phyloP scores from a whole-genome alignment of 2,329 filamentous ascomycete genomes.

The Exutisphaerella laricina region DNA sequence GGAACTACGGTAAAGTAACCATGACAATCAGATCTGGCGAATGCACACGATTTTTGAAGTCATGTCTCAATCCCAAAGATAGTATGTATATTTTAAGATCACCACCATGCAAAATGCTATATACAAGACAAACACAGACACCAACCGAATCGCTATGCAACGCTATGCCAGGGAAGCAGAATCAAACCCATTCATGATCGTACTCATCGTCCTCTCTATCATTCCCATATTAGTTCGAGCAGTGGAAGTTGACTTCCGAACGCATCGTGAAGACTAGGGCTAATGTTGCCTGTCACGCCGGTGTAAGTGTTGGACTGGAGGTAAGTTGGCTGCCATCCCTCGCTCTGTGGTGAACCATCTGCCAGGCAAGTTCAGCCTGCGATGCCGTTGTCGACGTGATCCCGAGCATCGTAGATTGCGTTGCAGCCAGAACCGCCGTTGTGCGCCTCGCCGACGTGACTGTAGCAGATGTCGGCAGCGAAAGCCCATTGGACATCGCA shows the following conservation, averaged over 20 bases:
- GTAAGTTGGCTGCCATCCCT: neutral
- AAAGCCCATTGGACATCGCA: neutral
- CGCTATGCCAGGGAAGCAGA: neutral
- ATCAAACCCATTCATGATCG: neutral
- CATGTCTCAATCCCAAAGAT: no score
- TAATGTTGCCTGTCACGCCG: neutral
- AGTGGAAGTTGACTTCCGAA: neutral
- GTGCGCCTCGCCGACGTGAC: neutral
- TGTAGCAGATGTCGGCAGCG: neutral
- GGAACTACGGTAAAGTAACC: no score
- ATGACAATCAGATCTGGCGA: no score
- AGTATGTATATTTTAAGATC: neutral
- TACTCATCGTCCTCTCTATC: neutral
- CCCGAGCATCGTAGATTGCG: neutral
- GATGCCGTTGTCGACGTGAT: neutral
- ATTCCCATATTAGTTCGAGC: neutral
- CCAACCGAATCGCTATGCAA: neutral
- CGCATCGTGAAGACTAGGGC: neutral
- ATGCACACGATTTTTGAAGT: no score
- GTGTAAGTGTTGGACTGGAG: neutral
- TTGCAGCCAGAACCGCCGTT: neutral
- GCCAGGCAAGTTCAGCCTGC: neutral
- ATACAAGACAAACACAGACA: neutral
- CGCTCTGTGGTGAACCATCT: neutral
- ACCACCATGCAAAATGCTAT: neutral